Evolutionary conservation across 202 grass and related monocot genomes (phyloP), one percentile per base, ranked within the genome.

Genomic region (Zizania palustris): DNA sequence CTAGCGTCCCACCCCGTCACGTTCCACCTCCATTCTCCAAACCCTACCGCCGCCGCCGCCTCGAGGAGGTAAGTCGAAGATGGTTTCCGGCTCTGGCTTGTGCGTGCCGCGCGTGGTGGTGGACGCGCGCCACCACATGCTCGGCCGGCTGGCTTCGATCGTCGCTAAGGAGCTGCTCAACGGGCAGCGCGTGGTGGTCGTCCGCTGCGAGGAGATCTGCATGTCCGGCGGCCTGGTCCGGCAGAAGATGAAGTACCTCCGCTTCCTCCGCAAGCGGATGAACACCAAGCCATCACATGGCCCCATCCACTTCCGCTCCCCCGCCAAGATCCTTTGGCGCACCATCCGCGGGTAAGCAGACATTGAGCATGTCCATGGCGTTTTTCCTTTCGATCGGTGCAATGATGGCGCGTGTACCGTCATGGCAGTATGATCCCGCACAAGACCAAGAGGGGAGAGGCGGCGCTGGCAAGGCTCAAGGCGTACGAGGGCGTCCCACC

Each of bases 161-260:
- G 2, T 99, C 57, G 92, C 96, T 61, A 99, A 99, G 96, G 96
- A 99, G 69, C 88, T 99, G 5, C 84, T 99, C 22, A 96, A 99
- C 15, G 96, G 96, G 42, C 96, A 99, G 92, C 88, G 86, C 44
- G 88, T 96, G n/a, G 96, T 96, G 18, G 85, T 99, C 4, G 96
- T 99, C 51, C 85, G 96, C 16, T 99, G 96, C 88, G 92, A 99
- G 88, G 96, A 99, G 90, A 93, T 99, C 75, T 95, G 92, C 85
- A 59, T 99, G 78, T 99, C 96, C 41, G 96, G 96, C 2, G 96
- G 96, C 0, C 92, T 96, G 7, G 92, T 99, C 45, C 91, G 96
- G 16, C 96, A 99, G 82, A 99, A 99, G 85, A 99, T 99, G 96
- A 99, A 99, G 89, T 99, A 93, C 78, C 86, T 93, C 45, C 84